These are phyloP conservation scores for Phaeosphaeria sp. DNA, from an alignment of 2,329 filamentous ascomycete genomes.

Conservation along the genomic window DNA sequence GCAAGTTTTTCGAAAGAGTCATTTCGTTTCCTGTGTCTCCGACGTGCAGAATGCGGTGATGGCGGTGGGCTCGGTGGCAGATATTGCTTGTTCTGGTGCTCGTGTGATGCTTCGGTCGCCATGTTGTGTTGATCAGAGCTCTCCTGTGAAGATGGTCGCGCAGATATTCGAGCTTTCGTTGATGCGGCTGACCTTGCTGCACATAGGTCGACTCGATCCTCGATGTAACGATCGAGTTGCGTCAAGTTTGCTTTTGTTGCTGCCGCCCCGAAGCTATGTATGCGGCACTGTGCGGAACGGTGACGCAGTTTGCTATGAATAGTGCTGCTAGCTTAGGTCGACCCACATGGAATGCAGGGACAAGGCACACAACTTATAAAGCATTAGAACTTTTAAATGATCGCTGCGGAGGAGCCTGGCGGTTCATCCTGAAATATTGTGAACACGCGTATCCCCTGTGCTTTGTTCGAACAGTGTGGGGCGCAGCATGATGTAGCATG, in stretches of 20 bases:
- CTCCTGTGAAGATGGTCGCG: not conserved
- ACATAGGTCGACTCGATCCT: not conserved
- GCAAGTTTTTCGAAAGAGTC: slow-evolving; percentile 43
- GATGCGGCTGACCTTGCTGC: not conserved
- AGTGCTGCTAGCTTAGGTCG: slow-evolving; percentile 13
- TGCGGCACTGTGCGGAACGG: slow-evolving; percentile 11
- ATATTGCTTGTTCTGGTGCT: slow-evolving; percentile 15
- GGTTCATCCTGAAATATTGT: not conserved
- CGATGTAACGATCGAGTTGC: not conserved
- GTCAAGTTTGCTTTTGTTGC: not conserved
- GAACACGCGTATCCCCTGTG: slow-evolving; percentile 2
- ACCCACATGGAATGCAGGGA: slow-evolving; percentile 14
- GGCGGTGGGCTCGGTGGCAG: slow-evolving; percentile 37
- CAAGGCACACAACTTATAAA: not conserved
- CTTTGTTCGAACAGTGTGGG: not conserved
- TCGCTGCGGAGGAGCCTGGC: not conserved
- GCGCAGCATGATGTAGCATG: not conserved
- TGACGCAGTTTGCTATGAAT: slow-evolving; percentile 20
- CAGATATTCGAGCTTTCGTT: not conserved
- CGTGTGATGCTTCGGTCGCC: slow-evolving; percentile 19
- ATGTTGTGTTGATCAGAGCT: slow-evolving; percentile 8
- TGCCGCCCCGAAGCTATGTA: slow-evolving; percentile 6
- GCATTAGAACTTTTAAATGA: not conserved
- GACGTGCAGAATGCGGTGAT: slow-evolving; percentile 29
- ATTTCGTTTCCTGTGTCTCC: slow-evolving; percentile 29